Conservation (phyloP, 2,329 filamentous ascomycete species). For the Coniochaeta pulveracea region DNA sequence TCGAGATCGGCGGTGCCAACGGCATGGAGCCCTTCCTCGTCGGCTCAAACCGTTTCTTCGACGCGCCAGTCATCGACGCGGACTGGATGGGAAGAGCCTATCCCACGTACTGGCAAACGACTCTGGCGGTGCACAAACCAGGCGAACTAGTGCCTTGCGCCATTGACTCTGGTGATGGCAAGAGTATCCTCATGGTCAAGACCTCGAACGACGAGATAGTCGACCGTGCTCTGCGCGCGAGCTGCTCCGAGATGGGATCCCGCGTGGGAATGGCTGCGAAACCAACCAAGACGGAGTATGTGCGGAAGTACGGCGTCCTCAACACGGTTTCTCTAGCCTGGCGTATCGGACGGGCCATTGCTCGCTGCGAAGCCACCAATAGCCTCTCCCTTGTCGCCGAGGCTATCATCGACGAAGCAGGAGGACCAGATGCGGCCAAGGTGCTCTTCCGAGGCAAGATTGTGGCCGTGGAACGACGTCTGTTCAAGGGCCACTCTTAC, state of each 20-base stretch:
- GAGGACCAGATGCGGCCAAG: constrained; percentile 30
- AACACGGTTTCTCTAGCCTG: constrained; percentile 25
- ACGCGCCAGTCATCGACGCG: constrained; percentile 22
- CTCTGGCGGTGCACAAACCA: constrained; percentile 26
- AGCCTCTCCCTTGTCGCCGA: constrained; percentile 31
- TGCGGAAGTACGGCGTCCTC: constrained; percentile 20
- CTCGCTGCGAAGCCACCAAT: constrained; percentile 28
- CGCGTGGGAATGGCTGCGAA: constrained; percentile 22
- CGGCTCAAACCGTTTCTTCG: constrained; percentile 23
- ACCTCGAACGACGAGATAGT: constrained; percentile 27
- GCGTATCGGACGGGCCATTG: constrained; percentile 36
- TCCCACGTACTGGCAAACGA: constrained; percentile 17
- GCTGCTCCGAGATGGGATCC: constrained; percentile 28
- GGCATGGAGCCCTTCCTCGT: constrained; percentile 28
- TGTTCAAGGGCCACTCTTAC: constrained; percentile 37
- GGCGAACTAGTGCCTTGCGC: constrained; percentile 28
- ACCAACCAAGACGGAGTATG: constrained; percentile 19
- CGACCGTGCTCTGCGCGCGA: constrained; percentile 27
- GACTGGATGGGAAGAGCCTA: constrained; percentile 26
- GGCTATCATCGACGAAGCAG: constrained; percentile 34
- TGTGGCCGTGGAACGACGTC: constrained; percentile 32
- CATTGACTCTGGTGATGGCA: constrained; percentile 32
- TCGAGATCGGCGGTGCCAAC: constrained; percentile 45
- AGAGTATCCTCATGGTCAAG: constrained; percentile 28
- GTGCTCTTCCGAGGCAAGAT: constrained; percentile 43